Evolutionary conservation across 768 basidiomycete genomes (phyloP), one percentile per base, ranked within the genome.

Genomic region (Collybia sp.): DNA sequence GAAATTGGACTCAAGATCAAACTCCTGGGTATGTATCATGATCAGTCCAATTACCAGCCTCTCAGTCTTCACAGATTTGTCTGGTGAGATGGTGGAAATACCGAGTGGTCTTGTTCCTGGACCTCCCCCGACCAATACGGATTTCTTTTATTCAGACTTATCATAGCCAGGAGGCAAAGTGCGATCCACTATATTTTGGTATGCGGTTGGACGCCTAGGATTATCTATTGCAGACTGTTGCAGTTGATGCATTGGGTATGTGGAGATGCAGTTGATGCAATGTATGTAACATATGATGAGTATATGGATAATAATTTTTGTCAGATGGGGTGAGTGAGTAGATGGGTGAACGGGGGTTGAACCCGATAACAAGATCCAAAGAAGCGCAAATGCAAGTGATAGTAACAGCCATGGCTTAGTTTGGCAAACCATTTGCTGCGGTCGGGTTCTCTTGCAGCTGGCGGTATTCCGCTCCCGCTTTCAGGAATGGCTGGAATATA

Each of bases 1-100:
- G 92, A 93, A 55, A 90, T 95, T 50, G 93, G 92, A 2, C 66
- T 94, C 43, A 94, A 93, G 67, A 90, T 95, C 60, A 91, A 93
- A 63, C 68, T 94, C 53, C 73, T 93, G 31, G 88, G 89, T 88
- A 49, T 40, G 82, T 12, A 30, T 25, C 46, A 39, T 30, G 12
- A 42, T 20, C 40, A 25, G 8, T 31, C n/a, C 30, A 2, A 30
- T 31, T 13, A 47, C 35, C 11, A 43, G 52, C 30, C 51, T n/a
- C 45, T 31, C 13, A 20, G 25, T 48, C 31, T 25, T 3, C 48
- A 11, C 54, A 88, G 93, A 94, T 67, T 72, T 96, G 33, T 85
- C 88, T 1, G 93, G 92, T 5, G 92, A 93, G 62, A 83, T 80
- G 67, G 86, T 93, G 12, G 88, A 93, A 58, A 90, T 95, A 57